Evolutionary conservation across 1,284 basidiomycete species (phyloP), one percentile per base, ranked within the genome.

Genomic region (Malassezia japonica): DNA sequence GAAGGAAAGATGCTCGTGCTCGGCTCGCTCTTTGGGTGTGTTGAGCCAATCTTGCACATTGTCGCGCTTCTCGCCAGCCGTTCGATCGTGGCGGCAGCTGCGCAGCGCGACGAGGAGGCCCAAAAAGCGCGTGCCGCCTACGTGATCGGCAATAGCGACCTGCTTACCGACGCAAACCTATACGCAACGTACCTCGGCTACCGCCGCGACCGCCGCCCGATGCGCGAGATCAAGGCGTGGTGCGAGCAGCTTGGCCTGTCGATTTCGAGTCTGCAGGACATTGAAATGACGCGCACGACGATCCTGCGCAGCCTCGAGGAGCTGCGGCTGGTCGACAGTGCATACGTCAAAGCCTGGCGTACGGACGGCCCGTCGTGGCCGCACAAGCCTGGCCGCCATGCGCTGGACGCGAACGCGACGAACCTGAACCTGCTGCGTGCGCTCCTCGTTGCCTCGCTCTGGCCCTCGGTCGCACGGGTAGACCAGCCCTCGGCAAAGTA

Each of bases 171-270:
- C 62, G 78, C 82, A 6, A 77, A 80, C 38, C 87, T 87, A 0
- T 92, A 85, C 67, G 78, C 84, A 29, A 79, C 83, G 55, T 86
- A 81, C 56, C 73, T 79, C 38, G 75, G 75, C 36, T 69, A 86
- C 41, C 78, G 79, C 13, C 67, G 74, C 7, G 77, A 80, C 44
- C 77, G 79, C 2, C 77, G 78, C 42, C 71, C 79, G 6, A 76
- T 78, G 25, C 62, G 76, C 42, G 74, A 77, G 21, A 74, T 86
- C 23, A 75, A 78, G 34, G 64, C 73, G 6, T 94, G 88, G 72
- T 89, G 85, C 73, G 85, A 89, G 64, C 78, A 87, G 83, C 85
- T 89, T 74, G 94, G 87, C 74, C 86, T 95, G 60, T 87, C 85
- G 2, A 62, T 75, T 3, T 78, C 81, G 2, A 81, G 84, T 1